Base-by-base conservation (phyloP, 1,139 yeast genomes). In the Candida sanyaensis region DNA sequence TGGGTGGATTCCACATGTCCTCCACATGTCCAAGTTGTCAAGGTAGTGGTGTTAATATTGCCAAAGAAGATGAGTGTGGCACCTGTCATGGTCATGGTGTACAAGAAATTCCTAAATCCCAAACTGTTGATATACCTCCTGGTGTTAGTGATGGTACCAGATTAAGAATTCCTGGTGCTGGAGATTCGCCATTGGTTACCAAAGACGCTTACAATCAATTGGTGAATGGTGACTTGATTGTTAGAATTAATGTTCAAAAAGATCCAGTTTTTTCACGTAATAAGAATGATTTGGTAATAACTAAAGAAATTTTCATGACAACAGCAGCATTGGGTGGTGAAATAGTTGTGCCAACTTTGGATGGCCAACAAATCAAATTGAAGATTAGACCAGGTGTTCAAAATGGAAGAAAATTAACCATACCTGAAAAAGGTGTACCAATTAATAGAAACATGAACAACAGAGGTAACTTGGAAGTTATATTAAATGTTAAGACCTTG, bases 1-100 rank as follows among this genome's bases (percentile, higher is more conserved):
- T 91, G 65, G 97, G 96, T 8, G 98, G 98, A 0, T 95, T 93
- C 81, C 97, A 92, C 60, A 91, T 95, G 97, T 85, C 96, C 2
- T 85, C 96, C 3, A 90, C 97, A 11, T 93, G 99, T 77, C 78
- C 79, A 46, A 73, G 85, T 1, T 93, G 99, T 77, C 84, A 79
- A 44, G 99, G 99, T 40, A 73, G 88, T 4, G 99, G 99, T 47
- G 95, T 90, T 2, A 77, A 77, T 4, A 84, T 91, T 45, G 80
- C 85, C 42, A 74, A 80, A 37, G 71, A 76, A 13, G 92, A 91
- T 59, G 83, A 83, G 52, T 93, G 99, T 76, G 64, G 66, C 2
- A 68, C 84, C 0, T 93, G 99, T 71, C 92, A 84, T 55, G 97
- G 98, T 46, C 86, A 87, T 55, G 99, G 99, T 49, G 96, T 89